phyloP scores from a whole-genome alignment of 352 stramenopile species.

The Phytopythium helicoides region DNA sequence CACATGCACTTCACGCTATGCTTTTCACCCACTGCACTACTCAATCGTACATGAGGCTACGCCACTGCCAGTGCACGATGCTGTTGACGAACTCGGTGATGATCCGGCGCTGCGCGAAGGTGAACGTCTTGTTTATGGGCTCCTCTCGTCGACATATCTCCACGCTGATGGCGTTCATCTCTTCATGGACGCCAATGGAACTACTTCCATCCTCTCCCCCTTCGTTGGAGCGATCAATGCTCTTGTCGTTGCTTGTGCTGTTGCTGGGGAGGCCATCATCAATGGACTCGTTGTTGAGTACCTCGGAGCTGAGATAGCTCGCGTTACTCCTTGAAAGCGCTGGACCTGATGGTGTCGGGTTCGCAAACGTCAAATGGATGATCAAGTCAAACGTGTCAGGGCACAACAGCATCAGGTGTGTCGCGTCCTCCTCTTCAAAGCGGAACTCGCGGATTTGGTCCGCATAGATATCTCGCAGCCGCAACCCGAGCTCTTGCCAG shows the following conservation, averaged over 20 bases:
- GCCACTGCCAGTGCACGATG: conserved; percentile 89
- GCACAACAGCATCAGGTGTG: conserved; percentile 79
- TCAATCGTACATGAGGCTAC: conserved; percentile 85
- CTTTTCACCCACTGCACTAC: too few species aligned
- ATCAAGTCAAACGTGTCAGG: conserved; percentile 83
- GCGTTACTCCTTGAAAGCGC: conserved; percentile 10
- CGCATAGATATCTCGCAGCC: conserved; percentile 74
- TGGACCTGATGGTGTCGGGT: conserved; percentile 12
- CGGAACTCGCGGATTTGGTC: conserved; percentile 84
- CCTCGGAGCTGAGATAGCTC: conserved; percentile 14
- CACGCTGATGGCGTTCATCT: conserved; percentile 64
- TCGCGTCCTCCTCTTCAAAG: conserved; percentile 73
- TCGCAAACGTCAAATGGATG: conserved; percentile 81
- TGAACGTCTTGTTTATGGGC: conserved; percentile 74
- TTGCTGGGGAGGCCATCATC: conserved; percentile 1
- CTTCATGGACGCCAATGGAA: conserved; percentile 40
- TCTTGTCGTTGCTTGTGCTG: background rate
- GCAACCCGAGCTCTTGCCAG: conserved; percentile 77
- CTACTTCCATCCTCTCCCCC: conserved; percentile 2
- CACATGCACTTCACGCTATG: background rate
- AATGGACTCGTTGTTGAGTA: conserved; percentile 26
- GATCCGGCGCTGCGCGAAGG: conserved; percentile 72
- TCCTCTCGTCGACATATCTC: conserved; percentile 87
- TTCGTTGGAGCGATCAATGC: conserved; percentile 6
- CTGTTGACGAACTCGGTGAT: conserved; percentile 87